Base-by-base conservation (phyloP, 352 stramenopile genomes). In the Phytophthora melonis region DNA sequence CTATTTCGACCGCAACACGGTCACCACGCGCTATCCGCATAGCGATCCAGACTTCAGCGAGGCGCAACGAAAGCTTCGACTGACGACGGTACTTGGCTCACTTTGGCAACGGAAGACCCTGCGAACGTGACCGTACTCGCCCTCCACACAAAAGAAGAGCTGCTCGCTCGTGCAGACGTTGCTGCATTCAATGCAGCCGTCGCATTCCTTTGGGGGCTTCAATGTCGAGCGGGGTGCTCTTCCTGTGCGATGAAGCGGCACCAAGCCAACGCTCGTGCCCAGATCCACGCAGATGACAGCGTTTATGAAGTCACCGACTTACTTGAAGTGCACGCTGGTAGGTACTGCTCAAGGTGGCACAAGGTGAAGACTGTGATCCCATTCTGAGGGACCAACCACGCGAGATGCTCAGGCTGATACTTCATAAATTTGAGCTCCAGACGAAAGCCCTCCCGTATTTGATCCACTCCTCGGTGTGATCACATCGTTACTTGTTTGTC, bases 301-400 rank as follows among this genome's bases (percentile, higher is more conserved):
- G 89, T 98, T 25, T 98, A 97, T 67, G 94, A 99, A 75, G 93
- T 96, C 19, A 98, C 95, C 1, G 81, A 92, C 25, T 89, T 98
- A 66, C 84, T 98, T 25, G 71, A 75, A 9, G 84, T 86, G 1
- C 94, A 99, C 75, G 93, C 95, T 10, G 96, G 94, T 72, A 89
- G 43, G 78, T 87, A 25, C 65, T 93, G 18, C 74, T 93, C 9
- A 81, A 88, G 56, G 86, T 78, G n/a, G 84, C 87, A 1, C 63
- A 81, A 30, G 83, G 82, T 19, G 79, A 79, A 45, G 84, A 94
- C 70, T 92, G 84, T 47, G 82, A 54, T 1, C 57, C 82, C 7
- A 83, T 92, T 54, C 53, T 93, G 41, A 79, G 79, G 25, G 80
- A 84, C 4, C 88, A 93, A 53, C 79, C 86, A n/a, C 66, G 62